Evolutionary conservation across 371 early-diverging fungal genomes (phyloP).

Genomic region (Actinomortierella wolfii): DNA sequence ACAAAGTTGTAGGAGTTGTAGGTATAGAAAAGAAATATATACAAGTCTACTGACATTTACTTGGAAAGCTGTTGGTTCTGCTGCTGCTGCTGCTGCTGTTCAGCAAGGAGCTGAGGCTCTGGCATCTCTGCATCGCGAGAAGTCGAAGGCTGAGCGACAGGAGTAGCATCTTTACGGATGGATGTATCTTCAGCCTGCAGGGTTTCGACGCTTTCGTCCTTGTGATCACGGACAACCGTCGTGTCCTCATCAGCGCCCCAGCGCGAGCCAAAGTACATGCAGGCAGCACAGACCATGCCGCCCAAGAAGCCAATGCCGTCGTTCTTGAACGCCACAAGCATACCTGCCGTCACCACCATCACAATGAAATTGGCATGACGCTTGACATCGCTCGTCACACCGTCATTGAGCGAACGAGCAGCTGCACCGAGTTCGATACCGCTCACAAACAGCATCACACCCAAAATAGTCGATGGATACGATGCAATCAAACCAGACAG

Average conservation of each 20-base stretch:
- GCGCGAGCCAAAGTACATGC: slow-evolving; percentile 22
- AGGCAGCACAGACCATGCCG: slow-evolving; percentile 51
- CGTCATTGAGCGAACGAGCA: slow-evolving; percentile 61
- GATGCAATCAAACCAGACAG: slow-evolving; percentile 69
- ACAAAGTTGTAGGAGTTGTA: no score
- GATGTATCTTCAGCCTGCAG: slow-evolving; percentile 5
- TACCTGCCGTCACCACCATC: slow-evolving; percentile 71
- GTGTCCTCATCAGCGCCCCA: slow-evolving; percentile 27
- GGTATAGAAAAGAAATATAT: no score
- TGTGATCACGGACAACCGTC: slow-evolving; percentile 3
- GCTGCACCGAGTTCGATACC: slow-evolving; percentile 80
- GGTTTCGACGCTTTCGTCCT: not conserved
- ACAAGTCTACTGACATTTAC: no score
- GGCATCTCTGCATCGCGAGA: no score
- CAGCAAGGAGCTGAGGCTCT: no score
- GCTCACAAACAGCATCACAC: slow-evolving; percentile 86
- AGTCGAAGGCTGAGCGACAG: no score
- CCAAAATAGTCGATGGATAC: slow-evolving; percentile 81
- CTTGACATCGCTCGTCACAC: slow-evolving; percentile 41
- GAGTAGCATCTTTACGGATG: slow-evolving; percentile 12
- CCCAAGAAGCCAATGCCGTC: slow-evolving; percentile 84
- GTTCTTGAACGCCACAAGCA: slow-evolving; percentile 75
- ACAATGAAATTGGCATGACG: slow-evolving; percentile 69
- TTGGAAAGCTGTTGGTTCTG: no score
- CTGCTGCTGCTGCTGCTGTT: no score